Base-by-base conservation (phyloP, 2,329 filamentous ascomycete genomes). In the Diaporthe vexans region DNA sequence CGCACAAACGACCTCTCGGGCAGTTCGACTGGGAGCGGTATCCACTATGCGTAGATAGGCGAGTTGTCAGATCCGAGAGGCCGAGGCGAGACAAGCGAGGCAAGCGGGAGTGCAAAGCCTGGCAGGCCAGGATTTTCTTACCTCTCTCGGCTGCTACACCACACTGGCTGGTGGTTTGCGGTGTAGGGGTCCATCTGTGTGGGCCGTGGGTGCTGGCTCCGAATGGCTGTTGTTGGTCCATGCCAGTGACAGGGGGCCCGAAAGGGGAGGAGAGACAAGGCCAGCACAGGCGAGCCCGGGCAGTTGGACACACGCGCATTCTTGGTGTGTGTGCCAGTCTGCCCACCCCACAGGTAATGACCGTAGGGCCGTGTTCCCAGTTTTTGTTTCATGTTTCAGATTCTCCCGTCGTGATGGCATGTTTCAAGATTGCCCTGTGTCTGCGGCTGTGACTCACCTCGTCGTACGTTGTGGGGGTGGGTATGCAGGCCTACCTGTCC, bases 371-470 rank as follows among this genome's bases (percentile, higher is more conserved):
- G 57, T 54, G 69, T 72, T 29, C 33, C 70, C 70, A 72, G n/a
- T 61, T 72, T 63, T 63, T 72, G 70, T 72, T 72, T 72, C 70
- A 72, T 54, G 70, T 72, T 72, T 72, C 70, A 72, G 33, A 61
- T 72, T 63, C 54, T 52, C 10, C 59, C 59, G 59, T 56, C 48
- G 46, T 54, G 63, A 24, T 52, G 46, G 15, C 35, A 72, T 63
- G 70, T 72, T 72, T 72, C 70, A 72, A 54, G 46, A 35, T 46
- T 17, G 54, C 43, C 33, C 37, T 33, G 52, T 70, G 67, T 58
- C 57, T 72, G 70, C 70, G 51, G 37, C 70, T 72, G 57, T 72
- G 70, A 72, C 70, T 72, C 70, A 72, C 33, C 63, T 68, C 63
- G 63, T 68, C 63, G 63, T 68, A 68, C 37, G 63, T 24, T 54